Evolutionary conservation across 352 stramenopile species (phyloP), one percentile per base, ranked within the genome.

Genomic region (Globisporangium spinosum): DNA sequence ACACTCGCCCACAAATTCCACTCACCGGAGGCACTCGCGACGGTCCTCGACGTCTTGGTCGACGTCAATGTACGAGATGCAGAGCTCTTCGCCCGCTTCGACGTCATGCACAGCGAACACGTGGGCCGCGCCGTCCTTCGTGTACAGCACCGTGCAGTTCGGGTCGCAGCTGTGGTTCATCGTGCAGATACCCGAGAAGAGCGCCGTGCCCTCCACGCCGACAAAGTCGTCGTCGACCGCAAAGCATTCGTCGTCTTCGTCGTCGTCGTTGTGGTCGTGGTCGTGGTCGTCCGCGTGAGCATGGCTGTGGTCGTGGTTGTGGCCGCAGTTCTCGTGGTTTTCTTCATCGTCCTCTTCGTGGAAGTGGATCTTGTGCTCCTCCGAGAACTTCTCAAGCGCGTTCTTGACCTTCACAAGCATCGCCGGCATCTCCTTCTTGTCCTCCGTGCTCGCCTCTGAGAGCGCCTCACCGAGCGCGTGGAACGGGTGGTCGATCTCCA

Each of bases 141-240:
- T 90, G 80, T 98, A 98, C 25, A 96, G 70, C 57, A 98, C 82
- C 5, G 91, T 87, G 63, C 95, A 93, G 77, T 98, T 98, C 2
- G 93, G 93, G 58, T 93, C 81, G 75, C 95, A 99, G 63, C 89
- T 97, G 80, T 99, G 96, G 79, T 99, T 99, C 93, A 98, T 98
- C 74, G 95, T 98, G 73, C 94, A 98, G 43, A 97, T 89, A 8
- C 83, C 83, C 35, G 87, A 87, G 74, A 95, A 98, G 58, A 98
- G 80, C n/a, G 94, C 93, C 1, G 95, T 98, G 51, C 96, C 96
- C 76, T 99, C 96, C 22, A 99, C 76, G 49, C 94, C 92, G n/a
- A 93, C 79, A 78, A 98, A 98, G 74, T 97, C 86, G 58, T 97
- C 84, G 57, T 90, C 78, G 43, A 78, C 53, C 10, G 69, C 78